Evolutionary conservation across 2,329 filamentous ascomycete genomes (phyloP).

Genomic region (Penicillium sp.): DNA sequence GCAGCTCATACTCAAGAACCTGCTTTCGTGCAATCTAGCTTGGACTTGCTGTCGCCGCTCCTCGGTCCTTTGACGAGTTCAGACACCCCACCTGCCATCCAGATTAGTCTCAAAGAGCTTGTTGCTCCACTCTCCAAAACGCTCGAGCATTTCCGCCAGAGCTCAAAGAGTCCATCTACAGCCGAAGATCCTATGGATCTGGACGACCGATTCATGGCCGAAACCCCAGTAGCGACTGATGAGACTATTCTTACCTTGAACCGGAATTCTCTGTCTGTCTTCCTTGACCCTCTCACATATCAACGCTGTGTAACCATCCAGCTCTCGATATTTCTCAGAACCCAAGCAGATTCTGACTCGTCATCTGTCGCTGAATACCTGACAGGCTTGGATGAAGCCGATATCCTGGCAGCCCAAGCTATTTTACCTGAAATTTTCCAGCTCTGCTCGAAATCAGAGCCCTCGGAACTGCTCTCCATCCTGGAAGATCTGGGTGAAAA

Average conservation of each 20-base stretch:
- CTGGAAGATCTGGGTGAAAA: conserved; percentile 50
- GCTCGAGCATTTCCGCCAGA: conserved; percentile 31
- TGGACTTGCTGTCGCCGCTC: conserved; percentile 38
- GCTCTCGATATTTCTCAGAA: conserved; percentile 31
- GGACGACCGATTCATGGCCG: conserved; percentile 37
- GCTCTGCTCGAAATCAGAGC: conserved; percentile 29
- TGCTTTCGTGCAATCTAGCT: conserved; percentile 29
- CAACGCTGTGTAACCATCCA: conserved; percentile 38
- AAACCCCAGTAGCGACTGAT: conserved; percentile 23
- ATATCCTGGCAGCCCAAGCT: conserved; percentile 38
- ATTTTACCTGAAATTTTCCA: conserved; percentile 32
- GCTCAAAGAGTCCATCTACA: conserved; percentile 16
- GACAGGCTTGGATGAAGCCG: conserved; percentile 34
- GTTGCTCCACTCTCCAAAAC: conserved; percentile 29
- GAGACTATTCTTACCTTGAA: conserved; percentile 30
- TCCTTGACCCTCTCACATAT: conserved; percentile 36
- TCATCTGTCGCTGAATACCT: conserved; percentile 36
- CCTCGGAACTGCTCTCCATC: conserved; percentile 43
- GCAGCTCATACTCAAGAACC: conserved; percentile 27
- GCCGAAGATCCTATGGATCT: conserved; percentile 44
- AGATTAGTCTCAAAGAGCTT: conserved; percentile 27
- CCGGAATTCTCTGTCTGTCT: conserved; percentile 32
- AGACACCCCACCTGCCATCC: conserved; percentile 19
- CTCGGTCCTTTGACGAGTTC: conserved; percentile 23
- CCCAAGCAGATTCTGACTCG: conserved; percentile 6